A percentile compares a stretch with the other conserved stretches of the same genome.
phyloP scores from a whole-genome alignment of 192 early-diverging fungal genomes.

The Backusella tarrabulga region DNA sequence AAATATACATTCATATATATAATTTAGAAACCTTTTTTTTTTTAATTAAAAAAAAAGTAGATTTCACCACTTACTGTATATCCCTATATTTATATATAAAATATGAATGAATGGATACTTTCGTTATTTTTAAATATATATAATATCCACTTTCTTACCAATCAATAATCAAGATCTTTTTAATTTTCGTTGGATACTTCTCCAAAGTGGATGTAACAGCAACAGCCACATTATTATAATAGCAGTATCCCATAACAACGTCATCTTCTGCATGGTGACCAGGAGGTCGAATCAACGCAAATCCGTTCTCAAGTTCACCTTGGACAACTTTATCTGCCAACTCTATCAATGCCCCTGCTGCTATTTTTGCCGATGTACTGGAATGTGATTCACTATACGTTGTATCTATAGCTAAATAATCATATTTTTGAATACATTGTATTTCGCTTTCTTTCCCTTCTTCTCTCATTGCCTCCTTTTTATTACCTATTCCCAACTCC shows the following conservation, averaged over 20 bases:
- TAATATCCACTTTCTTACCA: slow-evolving; percentile 43
- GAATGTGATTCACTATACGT: slow-evolving; percentile 29
- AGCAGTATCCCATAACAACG: slow-evolving; percentile 72
- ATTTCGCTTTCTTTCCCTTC: not conserved
- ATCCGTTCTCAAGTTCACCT: slow-evolving; percentile 59
- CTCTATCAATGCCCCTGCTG: slow-evolving; percentile 20
- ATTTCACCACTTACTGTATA: slow-evolving; percentile 42
- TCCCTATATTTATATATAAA: slow-evolving; percentile 39
- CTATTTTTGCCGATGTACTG: slow-evolving; percentile 17
- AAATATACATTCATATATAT: not conserved
- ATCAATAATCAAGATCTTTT: slow-evolving; percentile 71
- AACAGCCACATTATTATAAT: slow-evolving; percentile 78
- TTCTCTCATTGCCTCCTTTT: not conserved
- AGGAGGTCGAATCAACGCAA: slow-evolving; percentile 74
- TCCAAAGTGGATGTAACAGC: slow-evolving; percentile 56
- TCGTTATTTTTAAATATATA: not conserved
- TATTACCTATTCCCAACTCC: slow-evolving; percentile 45
- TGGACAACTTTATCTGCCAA: slow-evolving; percentile 52
- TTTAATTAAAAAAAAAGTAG: not conserved
- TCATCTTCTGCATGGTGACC: slow-evolving; percentile 78
- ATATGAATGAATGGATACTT: not conserved
- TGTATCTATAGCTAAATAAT: slow-evolving; percentile 26
- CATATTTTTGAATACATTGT: not conserved
- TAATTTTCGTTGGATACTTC: slow-evolving; percentile 44
- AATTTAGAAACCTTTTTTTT: not conserved